Percentiles rank a stretch among this genome's conserved stretches.
Evolutionary conservation across 2,329 filamentous ascomycete genomes (phyloP).

Genomic region (Cytospora piceae): DNA sequence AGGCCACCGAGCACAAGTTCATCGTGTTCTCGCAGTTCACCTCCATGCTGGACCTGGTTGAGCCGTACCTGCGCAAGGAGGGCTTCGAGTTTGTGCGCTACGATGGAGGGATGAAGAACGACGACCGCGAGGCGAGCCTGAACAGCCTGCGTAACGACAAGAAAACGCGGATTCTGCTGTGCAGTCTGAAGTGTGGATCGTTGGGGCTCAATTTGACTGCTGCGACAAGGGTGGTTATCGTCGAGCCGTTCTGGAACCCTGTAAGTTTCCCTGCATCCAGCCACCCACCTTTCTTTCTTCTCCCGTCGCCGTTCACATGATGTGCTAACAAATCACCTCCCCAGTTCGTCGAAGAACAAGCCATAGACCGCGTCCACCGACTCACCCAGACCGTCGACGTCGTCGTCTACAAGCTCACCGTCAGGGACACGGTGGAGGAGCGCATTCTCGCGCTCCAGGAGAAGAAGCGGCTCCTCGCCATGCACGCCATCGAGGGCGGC

Average conservation of each 20-base stretch:
- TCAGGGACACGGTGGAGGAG: slow-evolving; percentile 86
- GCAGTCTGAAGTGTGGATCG: slow-evolving; percentile 91
- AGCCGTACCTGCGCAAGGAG: slow-evolving; percentile 80
- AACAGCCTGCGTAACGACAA: slow-evolving; percentile 74
- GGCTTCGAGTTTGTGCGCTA: slow-evolving; percentile 85
- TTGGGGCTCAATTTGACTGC: slow-evolving; percentile 93
- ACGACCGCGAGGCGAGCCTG: slow-evolving; percentile 85
- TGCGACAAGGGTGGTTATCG: slow-evolving; percentile 87
- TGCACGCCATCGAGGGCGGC: slow-evolving; percentile 84
- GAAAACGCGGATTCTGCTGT: slow-evolving; percentile 80
- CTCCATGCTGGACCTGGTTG: slow-evolving; percentile 94
- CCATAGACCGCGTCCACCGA: slow-evolving; percentile 97
- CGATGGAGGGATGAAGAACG: slow-evolving; percentile 93
- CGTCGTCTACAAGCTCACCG: slow-evolving; percentile 90
- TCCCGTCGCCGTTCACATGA: background rate
- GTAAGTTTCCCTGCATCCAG: slow-evolving; percentile 49
- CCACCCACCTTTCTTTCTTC: background rate
- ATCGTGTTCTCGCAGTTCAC: slow-evolving; percentile 99
- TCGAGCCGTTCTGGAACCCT: slow-evolving; percentile 99
- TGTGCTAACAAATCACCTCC: slow-evolving; percentile 21
- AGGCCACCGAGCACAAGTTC: slow-evolving; percentile 85
- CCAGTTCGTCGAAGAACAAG: slow-evolving; percentile 96
- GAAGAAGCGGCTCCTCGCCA: slow-evolving; percentile 89
- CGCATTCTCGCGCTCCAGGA: slow-evolving; percentile 93
- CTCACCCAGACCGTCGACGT: slow-evolving; percentile 96